phyloP scores from a whole-genome alignment of 2,329 filamentous ascomycete species.

The Colletotrichum karsti region DNA sequence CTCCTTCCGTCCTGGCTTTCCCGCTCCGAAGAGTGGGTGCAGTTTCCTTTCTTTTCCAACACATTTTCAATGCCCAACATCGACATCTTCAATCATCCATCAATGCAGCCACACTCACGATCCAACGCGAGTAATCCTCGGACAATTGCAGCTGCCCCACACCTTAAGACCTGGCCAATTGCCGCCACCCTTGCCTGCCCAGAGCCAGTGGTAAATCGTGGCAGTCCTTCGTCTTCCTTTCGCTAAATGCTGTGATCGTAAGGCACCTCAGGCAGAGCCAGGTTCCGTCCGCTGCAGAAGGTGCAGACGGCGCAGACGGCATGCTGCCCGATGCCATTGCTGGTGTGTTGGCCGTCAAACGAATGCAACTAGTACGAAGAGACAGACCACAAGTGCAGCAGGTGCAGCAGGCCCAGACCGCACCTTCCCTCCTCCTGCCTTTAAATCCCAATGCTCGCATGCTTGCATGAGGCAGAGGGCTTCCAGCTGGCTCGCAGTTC shows the following conservation, averaged over 20 bases:
- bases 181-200: background rate
- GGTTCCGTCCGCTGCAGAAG: background rate
- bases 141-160: conserved; percentile 13
- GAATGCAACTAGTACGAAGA: too few relatives aligned
- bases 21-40: background rate
- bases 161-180: background rate
- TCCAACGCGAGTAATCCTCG: conserved; percentile 13
- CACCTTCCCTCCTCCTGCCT: background rate
- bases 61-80: background rate
- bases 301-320: background rate
- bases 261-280: background rate
- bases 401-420: background rate
- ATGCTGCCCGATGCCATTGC: background rate
- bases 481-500: background rate
- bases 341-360: too few relatives aligned
- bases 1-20: background rate
- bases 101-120: too few relatives aligned
- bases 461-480: too few relatives aligned
- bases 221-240: background rate
- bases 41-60: background rate
- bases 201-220: background rate
- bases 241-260: background rate
- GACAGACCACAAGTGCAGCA: background rate
- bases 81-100: background rate
- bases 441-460: background rate